Percentiles rank a stretch among this genome's conserved stretches.
phyloP scores from a whole-genome alignment of 2,329 filamentous ascomycete genomes.

The Pestalotiopsis sp. region DNA sequence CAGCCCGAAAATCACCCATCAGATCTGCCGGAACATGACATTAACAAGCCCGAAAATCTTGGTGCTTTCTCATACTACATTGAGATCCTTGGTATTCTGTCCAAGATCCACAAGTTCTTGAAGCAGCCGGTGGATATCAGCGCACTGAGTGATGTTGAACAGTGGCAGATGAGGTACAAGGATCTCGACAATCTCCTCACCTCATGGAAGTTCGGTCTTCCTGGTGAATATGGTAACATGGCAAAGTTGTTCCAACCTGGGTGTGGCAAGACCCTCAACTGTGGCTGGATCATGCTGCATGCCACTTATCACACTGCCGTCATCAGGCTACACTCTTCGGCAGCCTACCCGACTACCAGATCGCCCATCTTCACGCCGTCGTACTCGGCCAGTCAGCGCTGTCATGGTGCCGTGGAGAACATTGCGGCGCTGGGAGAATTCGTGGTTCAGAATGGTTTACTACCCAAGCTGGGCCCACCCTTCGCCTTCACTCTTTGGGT shows the following conservation, averaged over 20 bases:
- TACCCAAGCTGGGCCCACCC: conserved; percentile 82
- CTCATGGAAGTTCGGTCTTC: conserved; percentile 82
- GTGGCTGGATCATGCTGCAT: conserved; percentile 89
- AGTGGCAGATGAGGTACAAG: conserved; percentile 87
- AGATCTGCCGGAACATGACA: conserved; percentile 59
- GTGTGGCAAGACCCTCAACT: conserved; percentile 71
- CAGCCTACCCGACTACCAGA: conserved; percentile 86
- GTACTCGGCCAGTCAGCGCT: conserved; percentile 82
- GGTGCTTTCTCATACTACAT: conserved; percentile 90
- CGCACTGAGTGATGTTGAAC: conserved; percentile 79
- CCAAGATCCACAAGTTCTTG: conserved; percentile 84
- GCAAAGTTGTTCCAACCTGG: conserved; percentile 74
- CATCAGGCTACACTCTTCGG: conserved; percentile 88
- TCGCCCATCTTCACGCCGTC: conserved; percentile 90
- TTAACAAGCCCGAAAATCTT: conserved; percentile 76
- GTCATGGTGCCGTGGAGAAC: conserved; percentile 80
- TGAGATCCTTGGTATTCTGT: conserved; percentile 84
- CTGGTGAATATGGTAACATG: conserved; percentile 83
- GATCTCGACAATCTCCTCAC: conserved; percentile 80
- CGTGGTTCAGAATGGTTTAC: conserved; percentile 72
- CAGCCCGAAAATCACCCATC: conserved; percentile 49
- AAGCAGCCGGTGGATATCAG: conserved; percentile 90
- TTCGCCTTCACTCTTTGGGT: conserved; percentile 96
- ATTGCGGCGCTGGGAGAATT: conserved; percentile 79
- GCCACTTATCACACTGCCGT: conserved; percentile 88